Evolutionary conservation across 1,284 basidiomycete genomes (phyloP), one percentile per base, ranked within the genome.

Genomic region (Ustilago hordei): DNA sequence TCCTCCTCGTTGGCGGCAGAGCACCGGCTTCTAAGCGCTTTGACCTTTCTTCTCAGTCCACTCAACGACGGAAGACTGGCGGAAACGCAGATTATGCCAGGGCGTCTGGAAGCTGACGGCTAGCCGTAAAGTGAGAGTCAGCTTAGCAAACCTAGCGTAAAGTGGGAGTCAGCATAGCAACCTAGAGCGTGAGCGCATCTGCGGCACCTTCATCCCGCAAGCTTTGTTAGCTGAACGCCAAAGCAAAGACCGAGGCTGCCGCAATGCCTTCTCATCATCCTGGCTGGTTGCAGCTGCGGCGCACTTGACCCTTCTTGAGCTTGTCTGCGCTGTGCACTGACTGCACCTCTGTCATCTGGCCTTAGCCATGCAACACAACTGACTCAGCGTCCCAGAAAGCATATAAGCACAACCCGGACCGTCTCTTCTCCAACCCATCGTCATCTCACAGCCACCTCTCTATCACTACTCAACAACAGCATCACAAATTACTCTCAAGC

Each of bases 141-240:
- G 43, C n/a, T 8, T 19, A 19, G 43, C 43, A 45, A 45, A 23
- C 23, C 23, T 23, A 23, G 23, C 8, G 43, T 19, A 23, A 23
- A 23, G 23, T 23, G 23, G 23, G n/a, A 45, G 43, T 45, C 43
- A 45, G 43, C n/a, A 19, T 19, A 19, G 43, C 43, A 45, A 45
- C 43, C 7, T 45, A 8, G 43, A 45, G n/a, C 17, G n/a, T 19
- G 43, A 17, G 43, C 43, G 43, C 43, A 19, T n/a, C 19, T 45
- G 43, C 43, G n/a, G 43, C 43, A 19, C 43, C n/a, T 45, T 45
- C 43, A 45, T 45, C 19, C 19, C 43, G n/a, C n/a, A 43, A 45
- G 43, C n/a, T 45, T 19, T 28, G 23, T 28, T 28, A 28, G 23
- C 38, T 2, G 38, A 39, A 11, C 15, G 38, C 15, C 48, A 50